Conservation (phyloP, 352 stramenopile genomes). For the Stramenopiles sp. region DNA sequence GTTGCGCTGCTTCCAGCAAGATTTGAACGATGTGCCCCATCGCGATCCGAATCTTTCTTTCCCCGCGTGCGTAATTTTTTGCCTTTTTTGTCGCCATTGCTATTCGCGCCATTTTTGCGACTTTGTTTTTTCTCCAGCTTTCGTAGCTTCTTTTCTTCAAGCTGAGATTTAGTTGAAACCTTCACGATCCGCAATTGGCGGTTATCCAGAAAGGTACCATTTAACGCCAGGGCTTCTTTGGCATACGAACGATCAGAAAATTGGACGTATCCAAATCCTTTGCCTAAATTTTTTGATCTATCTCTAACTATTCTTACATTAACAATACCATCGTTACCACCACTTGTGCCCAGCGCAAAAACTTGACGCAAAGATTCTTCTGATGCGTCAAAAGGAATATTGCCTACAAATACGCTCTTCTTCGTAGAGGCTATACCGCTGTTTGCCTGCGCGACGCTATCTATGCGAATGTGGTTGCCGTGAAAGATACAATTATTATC, state of each 20-base stretch:
- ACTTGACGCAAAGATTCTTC: conserved; percentile 44
- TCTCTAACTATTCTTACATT: conserved; percentile 67
- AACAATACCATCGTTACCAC: conserved; percentile 38
- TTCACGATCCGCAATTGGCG: background rate
- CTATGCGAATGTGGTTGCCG: background rate
- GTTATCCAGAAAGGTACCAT: background rate
- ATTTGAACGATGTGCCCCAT: background rate
- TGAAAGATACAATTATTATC: conserved; percentile 31
- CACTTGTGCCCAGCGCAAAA: conserved; percentile 38
- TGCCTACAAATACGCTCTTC: conserved; percentile 65
- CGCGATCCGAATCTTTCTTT: background rate
- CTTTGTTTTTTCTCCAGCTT: too few relatives aligned
- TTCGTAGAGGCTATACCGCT: conserved; percentile 14
- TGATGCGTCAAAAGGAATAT: conserved; percentile 55
- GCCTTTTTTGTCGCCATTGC: background rate
- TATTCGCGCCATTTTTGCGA: too few relatives aligned
- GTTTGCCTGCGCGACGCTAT: background rate
- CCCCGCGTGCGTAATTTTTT: background rate
- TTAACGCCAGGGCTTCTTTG: conserved; percentile 2
- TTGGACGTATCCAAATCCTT: conserved; percentile 70
- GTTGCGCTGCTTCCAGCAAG: background rate
- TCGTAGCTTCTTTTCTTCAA: background rate
- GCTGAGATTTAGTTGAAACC: background rate
- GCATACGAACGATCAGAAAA: conserved; percentile 23
- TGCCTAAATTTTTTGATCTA: conserved; percentile 56